These are phyloP conservation scores for Crithidia fasciculata DNA, from an alignment of 208 protist species.

Conservation along the genomic window DNA sequence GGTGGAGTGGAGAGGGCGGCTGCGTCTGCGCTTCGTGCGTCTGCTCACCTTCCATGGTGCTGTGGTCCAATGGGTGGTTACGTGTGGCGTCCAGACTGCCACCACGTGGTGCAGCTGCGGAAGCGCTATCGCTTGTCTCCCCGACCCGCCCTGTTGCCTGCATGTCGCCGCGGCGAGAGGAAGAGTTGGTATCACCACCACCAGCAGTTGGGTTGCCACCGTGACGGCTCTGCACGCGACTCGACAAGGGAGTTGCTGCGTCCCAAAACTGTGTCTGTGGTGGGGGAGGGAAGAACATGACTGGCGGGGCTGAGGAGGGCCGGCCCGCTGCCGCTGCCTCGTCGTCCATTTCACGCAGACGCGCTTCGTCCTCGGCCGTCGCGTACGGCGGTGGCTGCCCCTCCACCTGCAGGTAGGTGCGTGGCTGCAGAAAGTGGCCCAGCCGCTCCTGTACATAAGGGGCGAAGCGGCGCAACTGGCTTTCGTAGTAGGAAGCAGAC, in stretches of 20 bases:
- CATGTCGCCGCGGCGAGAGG: too few species aligned
- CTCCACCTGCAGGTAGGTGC: conserved; percentile 68
- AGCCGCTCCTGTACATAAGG: conserved; percentile 65
- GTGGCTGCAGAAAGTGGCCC: conserved; percentile 70
- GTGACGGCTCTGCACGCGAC: conserved; percentile 1
- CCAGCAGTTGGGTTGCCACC: neutral
- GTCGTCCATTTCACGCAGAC: neutral
- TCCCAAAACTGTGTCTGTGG: conserved; percentile 34
- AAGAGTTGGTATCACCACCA: too few species aligned
- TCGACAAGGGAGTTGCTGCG: conserved; percentile 4
- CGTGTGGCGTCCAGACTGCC: conserved; percentile 4
- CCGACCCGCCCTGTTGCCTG: too few species aligned
- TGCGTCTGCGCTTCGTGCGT: neutral
- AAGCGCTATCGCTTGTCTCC: neutral
- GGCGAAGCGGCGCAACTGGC: conserved; percentile 42
- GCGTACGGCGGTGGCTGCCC: conserved; percentile 53
- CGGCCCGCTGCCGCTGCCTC: neutral
- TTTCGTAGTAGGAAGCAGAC: conserved; percentile 53
- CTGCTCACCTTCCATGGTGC: neutral
- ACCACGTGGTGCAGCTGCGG: neutral
- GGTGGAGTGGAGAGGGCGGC: conserved; percentile 24
- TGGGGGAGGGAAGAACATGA: conserved; percentile 46
- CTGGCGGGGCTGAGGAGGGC: conserved; percentile 22
- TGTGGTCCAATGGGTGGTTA: neutral
- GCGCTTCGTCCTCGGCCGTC: conserved; percentile 24